phyloP scores from a whole-genome alignment of 1,284 basidiomycete species.

The Cryptococcus sp. region DNA sequence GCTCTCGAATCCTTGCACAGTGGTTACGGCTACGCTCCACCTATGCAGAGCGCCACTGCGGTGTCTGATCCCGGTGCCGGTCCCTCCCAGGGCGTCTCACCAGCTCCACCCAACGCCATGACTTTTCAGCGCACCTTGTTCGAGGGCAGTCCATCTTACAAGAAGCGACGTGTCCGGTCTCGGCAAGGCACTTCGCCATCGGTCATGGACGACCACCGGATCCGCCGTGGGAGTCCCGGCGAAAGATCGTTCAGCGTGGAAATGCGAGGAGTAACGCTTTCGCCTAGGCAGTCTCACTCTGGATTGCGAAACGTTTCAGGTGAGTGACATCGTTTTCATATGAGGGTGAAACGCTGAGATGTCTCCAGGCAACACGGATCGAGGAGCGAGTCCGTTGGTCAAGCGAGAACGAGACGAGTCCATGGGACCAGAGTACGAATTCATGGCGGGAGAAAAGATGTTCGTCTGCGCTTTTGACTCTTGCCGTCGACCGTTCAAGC shows the following conservation, averaged over 20 bases:
- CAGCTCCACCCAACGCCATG: constrained; percentile 9
- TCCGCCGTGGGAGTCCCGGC: constrained; percentile 16
- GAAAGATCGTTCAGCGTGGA: constrained; percentile 4
- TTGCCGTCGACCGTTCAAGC: constrained; percentile 77
- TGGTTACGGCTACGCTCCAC: background rate
- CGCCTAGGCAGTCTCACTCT: background rate
- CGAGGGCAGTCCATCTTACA: constrained; percentile 75
- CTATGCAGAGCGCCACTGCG: background rate
- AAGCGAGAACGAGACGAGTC: constrained; percentile 5
- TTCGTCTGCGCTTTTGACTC: constrained; percentile 73
- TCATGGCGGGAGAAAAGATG: constrained; percentile 49
- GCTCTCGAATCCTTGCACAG: background rate
- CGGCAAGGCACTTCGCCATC: constrained; percentile 10
- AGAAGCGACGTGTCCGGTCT: constrained; percentile 60
- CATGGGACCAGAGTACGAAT: background rate
- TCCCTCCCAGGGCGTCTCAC: background rate
- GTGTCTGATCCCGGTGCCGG: background rate
- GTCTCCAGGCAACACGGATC: constrained; percentile 1
- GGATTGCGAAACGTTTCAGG: constrained; percentile 6
- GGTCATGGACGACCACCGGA: constrained; percentile 9
- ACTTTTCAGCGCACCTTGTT: constrained; percentile 54
- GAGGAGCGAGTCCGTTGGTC: background rate
- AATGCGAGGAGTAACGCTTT: background rate
- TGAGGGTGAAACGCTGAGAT: background rate
- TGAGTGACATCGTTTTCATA: background rate